These are phyloP conservation scores for Fusarium sp. DNA, from an alignment of 2,329 filamentous ascomycete species.

Conservation along the genomic window DNA sequence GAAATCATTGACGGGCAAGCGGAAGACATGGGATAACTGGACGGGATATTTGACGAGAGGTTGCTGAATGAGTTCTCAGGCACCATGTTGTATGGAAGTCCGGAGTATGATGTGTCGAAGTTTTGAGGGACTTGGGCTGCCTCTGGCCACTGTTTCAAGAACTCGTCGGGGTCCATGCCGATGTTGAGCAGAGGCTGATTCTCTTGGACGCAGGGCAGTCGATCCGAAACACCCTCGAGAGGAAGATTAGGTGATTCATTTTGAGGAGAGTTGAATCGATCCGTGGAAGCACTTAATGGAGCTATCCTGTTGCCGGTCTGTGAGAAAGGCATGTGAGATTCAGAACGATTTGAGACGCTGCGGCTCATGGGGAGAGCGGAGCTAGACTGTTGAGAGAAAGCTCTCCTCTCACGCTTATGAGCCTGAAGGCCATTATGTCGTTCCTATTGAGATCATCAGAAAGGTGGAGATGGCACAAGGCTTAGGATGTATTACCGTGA, in stretches of 20 bases:
- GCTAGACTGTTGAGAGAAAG: conserved; percentile 44
- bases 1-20: conserved; percentile 56
- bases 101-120: conserved; percentile 30
- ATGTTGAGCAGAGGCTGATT: conserved; percentile 43
- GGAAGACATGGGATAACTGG: conserved; percentile 46
- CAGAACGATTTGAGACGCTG: conserved; percentile 54
- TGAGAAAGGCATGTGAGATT: conserved; percentile 52
- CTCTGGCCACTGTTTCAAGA: conserved; percentile 46
- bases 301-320: conserved; percentile 48
- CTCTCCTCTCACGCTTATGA: conserved; percentile 35
- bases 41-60: conserved; percentile 31
- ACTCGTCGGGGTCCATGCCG: conserved; percentile 53
- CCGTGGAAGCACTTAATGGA: conserved; percentile 41
- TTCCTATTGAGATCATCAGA: conserved; percentile 33
- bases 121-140: conserved; percentile 32
- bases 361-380: conserved; percentile 55
- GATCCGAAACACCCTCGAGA: conserved; percentile 36
- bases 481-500: conserved; percentile 32
- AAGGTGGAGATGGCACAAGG: neutral
- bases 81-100: conserved; percentile 22
- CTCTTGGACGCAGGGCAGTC: conserved; percentile 52
- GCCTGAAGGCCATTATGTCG: conserved; percentile 24
- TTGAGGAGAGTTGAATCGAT: conserved; percentile 45
- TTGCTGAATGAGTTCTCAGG: conserved; percentile 28
- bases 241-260: conserved; percentile 45